Percentiles rank a stretch among this genome's conserved stretches.
These are phyloP conservation scores for Globisporangium iwayamae DNA, from an alignment of 352 stramenopile species.

Conservation along the genomic window DNA sequence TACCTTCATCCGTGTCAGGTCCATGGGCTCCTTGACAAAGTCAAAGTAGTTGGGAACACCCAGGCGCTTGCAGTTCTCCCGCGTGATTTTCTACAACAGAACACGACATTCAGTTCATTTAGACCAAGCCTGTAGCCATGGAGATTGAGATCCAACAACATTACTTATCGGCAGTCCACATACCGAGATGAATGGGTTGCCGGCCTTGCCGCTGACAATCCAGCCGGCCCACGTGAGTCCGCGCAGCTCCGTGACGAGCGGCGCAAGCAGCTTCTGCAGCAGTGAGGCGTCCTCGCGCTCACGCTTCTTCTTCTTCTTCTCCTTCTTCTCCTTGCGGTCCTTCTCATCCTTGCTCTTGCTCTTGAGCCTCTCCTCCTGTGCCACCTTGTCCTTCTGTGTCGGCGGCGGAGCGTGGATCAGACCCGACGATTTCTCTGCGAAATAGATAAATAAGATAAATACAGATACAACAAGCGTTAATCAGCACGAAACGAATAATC, in stretches of 20 bases:
- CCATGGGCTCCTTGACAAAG: slow-evolving; percentile 78
- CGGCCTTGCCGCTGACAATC: slow-evolving; percentile 67
- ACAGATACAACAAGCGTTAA: background rate
- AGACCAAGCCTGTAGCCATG: background rate
- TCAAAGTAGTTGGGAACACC: slow-evolving; percentile 86
- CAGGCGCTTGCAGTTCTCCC: slow-evolving; percentile 80
- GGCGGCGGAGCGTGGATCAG: slow-evolving; percentile 65
- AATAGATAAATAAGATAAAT: background rate
- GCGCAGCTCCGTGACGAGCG: slow-evolving; percentile 59
- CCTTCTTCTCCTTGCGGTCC: slow-evolving; percentile 78
- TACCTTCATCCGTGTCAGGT: slow-evolving; percentile 77
- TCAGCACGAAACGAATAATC: background rate
- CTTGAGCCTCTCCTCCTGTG: slow-evolving; percentile 47
- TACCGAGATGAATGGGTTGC: slow-evolving; percentile 72
- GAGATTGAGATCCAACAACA: background rate
- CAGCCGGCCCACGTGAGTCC: slow-evolving; percentile 69
- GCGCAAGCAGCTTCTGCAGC: slow-evolving; percentile 74
- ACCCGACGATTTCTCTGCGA: slow-evolving; percentile 37
- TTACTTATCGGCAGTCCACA: background rate
- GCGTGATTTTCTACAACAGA: slow-evolving; percentile 62
- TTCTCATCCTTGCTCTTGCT: slow-evolving; percentile 61
- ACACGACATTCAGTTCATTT: background rate
- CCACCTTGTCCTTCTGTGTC: slow-evolving; percentile 29
- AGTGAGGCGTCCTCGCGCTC: slow-evolving; percentile 64
- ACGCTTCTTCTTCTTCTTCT: slow-evolving; percentile 83